Evolutionary conservation across 148 eudicot species (phyloP).

Genomic region (Arctostaphylos glauca): DNA sequence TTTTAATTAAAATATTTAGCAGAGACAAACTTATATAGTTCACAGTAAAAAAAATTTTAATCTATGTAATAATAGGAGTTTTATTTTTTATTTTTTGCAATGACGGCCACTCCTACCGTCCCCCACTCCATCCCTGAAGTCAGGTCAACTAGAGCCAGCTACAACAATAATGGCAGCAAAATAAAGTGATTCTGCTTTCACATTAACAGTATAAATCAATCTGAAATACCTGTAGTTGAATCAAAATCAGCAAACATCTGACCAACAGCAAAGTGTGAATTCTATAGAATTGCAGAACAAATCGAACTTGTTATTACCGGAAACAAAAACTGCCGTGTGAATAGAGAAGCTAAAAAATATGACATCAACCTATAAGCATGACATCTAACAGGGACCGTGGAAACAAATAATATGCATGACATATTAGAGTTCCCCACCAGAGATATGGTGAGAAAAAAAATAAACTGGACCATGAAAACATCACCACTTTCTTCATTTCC

Average conservation of each 20-base stretch:
- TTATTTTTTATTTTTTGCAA: too few relatives aligned
- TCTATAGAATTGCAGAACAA: neutral
- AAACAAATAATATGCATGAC: too few relatives aligned
- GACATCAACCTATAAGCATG: constrained; percentile 7
- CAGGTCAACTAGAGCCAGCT: neutral
- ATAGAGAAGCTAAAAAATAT: neutral
- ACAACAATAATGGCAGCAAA: neutral
- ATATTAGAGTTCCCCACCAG: neutral
- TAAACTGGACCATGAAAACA: neutral
- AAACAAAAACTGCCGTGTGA: neutral
- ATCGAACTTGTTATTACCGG: neutral
- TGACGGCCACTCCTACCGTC: too few relatives aligned
- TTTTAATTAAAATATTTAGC: too few relatives aligned
- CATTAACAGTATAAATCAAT: neutral
- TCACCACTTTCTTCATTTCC: neutral
- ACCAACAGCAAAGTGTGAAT: neutral
- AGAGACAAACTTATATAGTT: too few relatives aligned
- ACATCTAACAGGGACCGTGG: neutral
- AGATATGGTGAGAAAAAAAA: neutral
- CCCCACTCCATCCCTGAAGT: too few relatives aligned
- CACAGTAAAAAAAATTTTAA: too few relatives aligned
- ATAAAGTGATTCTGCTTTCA: neutral
- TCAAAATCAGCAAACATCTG: neutral
- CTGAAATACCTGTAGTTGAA: neutral
- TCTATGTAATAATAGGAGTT: too few relatives aligned